Conservation (phyloP, 306 rosid species). For the Gastrolobium villosum region DNA sequence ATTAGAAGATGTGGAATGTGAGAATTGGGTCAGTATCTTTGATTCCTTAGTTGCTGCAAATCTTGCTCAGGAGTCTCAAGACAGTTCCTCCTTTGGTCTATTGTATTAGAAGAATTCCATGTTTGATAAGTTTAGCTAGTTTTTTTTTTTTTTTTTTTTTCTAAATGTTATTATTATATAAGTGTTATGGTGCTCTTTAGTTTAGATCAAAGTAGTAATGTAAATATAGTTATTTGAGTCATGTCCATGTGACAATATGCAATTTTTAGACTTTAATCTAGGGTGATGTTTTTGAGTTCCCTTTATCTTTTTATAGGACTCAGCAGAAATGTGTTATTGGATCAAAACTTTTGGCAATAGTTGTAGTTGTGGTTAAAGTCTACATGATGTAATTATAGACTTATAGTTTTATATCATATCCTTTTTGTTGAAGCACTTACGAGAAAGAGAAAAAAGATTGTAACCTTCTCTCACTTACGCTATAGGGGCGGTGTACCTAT, state of each 20-base stretch:
- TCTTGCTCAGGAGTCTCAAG: slow-evolving; percentile 56
- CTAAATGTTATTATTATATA: background rate
- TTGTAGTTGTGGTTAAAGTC: slow-evolving; percentile 40
- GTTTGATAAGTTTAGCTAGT: slow-evolving; percentile 4
- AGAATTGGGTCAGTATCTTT: slow-evolving; percentile 78
- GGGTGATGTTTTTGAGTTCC: slow-evolving; percentile 60
- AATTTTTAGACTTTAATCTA: slow-evolving; percentile 42
- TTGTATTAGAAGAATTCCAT: slow-evolving; percentile 41
- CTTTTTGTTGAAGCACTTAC: slow-evolving; percentile 36
- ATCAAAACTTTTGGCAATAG: slow-evolving; percentile 29
- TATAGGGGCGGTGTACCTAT: slow-evolving; percentile 5
- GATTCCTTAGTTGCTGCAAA: slow-evolving; percentile 72
- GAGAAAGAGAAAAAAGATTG: slow-evolving; percentile 19
- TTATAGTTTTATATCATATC: slow-evolving; percentile 9
- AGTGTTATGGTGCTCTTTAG: slow-evolving; percentile 40
- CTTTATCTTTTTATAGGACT: slow-evolving; percentile 46
- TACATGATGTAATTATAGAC: slow-evolving; percentile 16
- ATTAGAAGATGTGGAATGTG: slow-evolving; percentile 70
- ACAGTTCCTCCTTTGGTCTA: slow-evolving; percentile 40
- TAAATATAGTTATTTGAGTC: slow-evolving; percentile 52
- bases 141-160: slow-evolving; percentile 7
- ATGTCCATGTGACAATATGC: slow-evolving; percentile 38
- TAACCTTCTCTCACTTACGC: slow-evolving; percentile 38
- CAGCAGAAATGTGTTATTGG: slow-evolving; percentile 34
- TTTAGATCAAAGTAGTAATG: slow-evolving; percentile 49